Evolutionary conservation across 1,139 yeast species (phyloP).

Genomic region (Hemisphaericaspora xylofermentans): DNA sequence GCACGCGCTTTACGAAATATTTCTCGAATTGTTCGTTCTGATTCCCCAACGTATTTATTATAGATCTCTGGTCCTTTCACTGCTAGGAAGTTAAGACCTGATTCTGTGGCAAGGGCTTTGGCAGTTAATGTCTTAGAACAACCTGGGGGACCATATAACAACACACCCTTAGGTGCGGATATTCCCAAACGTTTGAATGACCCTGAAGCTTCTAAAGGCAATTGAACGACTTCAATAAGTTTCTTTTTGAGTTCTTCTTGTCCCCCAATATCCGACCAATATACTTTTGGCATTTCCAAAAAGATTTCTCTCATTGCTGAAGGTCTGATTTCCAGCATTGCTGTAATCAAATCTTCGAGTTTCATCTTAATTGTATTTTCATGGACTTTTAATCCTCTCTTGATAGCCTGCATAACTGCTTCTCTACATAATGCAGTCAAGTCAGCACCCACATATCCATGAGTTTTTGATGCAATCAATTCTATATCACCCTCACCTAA

Average conservation of each 20-base stretch:
- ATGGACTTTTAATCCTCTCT: conserved; percentile 45
- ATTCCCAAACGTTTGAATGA: conserved; percentile 78
- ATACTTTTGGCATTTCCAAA: conserved; percentile 89
- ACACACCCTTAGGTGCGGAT: conserved; percentile 86
- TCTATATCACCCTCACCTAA: conserved; percentile 54
- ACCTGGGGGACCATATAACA: conserved; percentile 95
- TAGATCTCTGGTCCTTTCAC: conserved; percentile 96
- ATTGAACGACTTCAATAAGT: conserved; percentile 83
- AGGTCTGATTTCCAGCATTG: conserved; percentile 79
- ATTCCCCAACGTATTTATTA: conserved; percentile 92
- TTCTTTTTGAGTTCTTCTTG: conserved; percentile 79
- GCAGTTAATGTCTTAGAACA: conserved; percentile 94
- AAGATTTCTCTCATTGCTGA: conserved; percentile 97
- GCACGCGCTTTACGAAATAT: conserved; percentile 89
- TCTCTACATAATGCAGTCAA: conserved; percentile 84
- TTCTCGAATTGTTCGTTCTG: conserved; percentile 85
- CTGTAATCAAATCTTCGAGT: conserved; percentile 58
- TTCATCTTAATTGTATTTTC: conserved; percentile 29
- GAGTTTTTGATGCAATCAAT: conserved; percentile 63
- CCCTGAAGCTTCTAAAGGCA: conserved; percentile 83
- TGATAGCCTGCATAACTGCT: conserved; percentile 81
- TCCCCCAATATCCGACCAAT: conserved; percentile 96
- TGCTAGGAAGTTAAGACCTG: conserved; percentile 87
- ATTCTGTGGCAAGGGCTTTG: conserved; percentile 91
- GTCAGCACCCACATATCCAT: conserved; percentile 76